Conservation (phyloP, 768 basidiomycete species). For the Lactifluus pinguis region DNA sequence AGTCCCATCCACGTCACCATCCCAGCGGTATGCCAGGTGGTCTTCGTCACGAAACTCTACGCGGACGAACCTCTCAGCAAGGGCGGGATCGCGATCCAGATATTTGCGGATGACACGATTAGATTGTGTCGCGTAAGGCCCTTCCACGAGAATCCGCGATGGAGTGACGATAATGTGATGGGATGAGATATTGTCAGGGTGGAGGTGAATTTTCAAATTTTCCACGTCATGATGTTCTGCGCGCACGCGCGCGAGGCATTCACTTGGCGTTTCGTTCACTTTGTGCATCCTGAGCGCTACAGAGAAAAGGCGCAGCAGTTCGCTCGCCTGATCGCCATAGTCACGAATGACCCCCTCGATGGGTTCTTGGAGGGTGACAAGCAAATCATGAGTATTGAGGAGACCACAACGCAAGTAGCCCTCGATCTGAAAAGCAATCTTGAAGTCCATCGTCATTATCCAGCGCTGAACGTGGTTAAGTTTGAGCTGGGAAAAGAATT, state of each 20-base stretch:
- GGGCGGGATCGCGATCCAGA: slow-evolving; percentile 26
- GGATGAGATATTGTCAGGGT: slow-evolving; percentile 46
- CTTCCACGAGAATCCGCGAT: slow-evolving; percentile 63
- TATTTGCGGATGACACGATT: slow-evolving; percentile 75
- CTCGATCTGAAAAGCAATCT: slow-evolving; percentile 70
- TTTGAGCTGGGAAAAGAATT: slow-evolving; percentile 42
- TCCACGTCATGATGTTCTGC: slow-evolving; percentile 17
- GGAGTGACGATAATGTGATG: slow-evolving; percentile 73
- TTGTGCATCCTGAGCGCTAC: slow-evolving; percentile 38
- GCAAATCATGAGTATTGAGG: slow-evolving; percentile 52
- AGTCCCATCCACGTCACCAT: slow-evolving; percentile 50
- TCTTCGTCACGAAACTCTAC: slow-evolving; percentile 86
- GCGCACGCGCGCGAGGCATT: slow-evolving; percentile 39
- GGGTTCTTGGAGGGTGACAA: slow-evolving; percentile 32
- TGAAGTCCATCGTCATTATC: slow-evolving; percentile 47
- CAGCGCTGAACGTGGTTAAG: slow-evolving; percentile 39
- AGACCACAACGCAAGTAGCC: slow-evolving; percentile 53
- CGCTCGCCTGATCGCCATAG: slow-evolving; percentile 29
- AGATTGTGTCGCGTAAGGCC: slow-evolving; percentile 65
- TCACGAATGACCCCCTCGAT: slow-evolving; percentile 35
- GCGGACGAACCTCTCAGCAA: slow-evolving; percentile 64
- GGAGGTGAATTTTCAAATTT: slow-evolving; percentile 18
- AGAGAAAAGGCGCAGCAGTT: slow-evolving; percentile 47
- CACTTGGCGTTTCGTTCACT: slow-evolving; percentile 32
- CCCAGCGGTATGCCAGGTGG: slow-evolving; percentile 62